Base-by-base conservation (phyloP, 2,329 filamentous ascomycete species). In the Pyrenochaeta sp. region DNA sequence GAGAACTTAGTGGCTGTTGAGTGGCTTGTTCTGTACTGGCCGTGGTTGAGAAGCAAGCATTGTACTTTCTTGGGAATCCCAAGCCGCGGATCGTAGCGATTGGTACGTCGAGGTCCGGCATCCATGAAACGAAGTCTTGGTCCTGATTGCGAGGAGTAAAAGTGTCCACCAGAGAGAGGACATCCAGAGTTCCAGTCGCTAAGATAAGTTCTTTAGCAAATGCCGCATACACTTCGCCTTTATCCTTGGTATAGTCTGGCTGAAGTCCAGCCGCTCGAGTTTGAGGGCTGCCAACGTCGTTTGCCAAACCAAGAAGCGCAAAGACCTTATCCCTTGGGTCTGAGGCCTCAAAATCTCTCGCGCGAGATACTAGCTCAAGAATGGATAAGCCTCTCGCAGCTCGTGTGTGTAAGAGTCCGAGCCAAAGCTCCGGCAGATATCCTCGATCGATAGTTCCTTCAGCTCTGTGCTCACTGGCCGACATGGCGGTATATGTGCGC, bases 261-360 rank as follows among this genome's bases (percentile, higher is more conserved):
- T 37, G 22, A 12, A 61, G 32, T 13, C 49, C 36, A 5, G 39
- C 28, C 15, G 50, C 36, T 3, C 42, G 9, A 4, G 13, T 43
- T 3, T 39, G 6, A 22, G 15, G n/a, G 13, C 9, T 13, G 28
- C 25, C 24, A 30, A 58, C 13, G 25, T 64, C 58, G 30, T 64
- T 64, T 49, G 61, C 61, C 6, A 64, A 48, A 44, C 61, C 58
- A 9, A 61, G 52, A 3, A 61, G 27, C 0, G 54, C 58, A 36
- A 64, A 61, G 5, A 61, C 44, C 36, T 64, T 64, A 25, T 64
- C 58, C 32, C 61, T 46, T 15, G 58, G 50, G 32, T 61, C 58
- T 6, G 54, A 55, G 10, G 58, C 61, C 40, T 61, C 13, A 30
- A 64, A 64, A 24, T 61, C 61, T 25, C 54, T 48, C n/a, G 51